Base-by-base conservation (phyloP, 2,329 filamentous ascomycete genomes). In the Colletotrichum higginsianum region DNA sequence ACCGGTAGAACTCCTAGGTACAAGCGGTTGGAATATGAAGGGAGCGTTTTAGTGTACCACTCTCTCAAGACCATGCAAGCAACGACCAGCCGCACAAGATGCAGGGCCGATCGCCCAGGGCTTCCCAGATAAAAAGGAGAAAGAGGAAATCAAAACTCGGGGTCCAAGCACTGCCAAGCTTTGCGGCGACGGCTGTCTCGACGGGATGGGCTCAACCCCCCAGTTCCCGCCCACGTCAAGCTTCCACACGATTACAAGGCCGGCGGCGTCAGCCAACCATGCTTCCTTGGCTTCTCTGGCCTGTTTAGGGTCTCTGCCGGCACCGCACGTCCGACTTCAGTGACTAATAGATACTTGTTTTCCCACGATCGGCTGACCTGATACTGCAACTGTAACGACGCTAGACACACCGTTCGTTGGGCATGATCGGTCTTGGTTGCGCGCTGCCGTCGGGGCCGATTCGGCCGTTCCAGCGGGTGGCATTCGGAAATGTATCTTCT, bases 161-260 rank as follows among this genome's bases (percentile, higher is more conserved):
- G 55, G 52, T 61, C 61, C 26, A 62, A 42, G 53, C 69, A 49
- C 21, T 21, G 69, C 69, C 69, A 72, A 72, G 69, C 69, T 72
- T 72, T 69, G 69, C 66, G 69, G 69, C 69, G 66, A 64, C 65
- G 69, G 69, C 46, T 64, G 69, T 63, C 69, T 71, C 65, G 69
- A 72, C 69, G 69, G 38, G 18, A 65, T 65, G 66, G 61, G 69
- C 67, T 66, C 67, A 64, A 67, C 16, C 18, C 46, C 52, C 53
- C 35, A 56, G 16, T 40, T 60, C 57, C 57, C 57, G 57, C 46
- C 23, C 21, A 46, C 16, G n/a, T 55, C 16, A 30, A 18, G 35
- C 52, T 55, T 53, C 16, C 26, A 53, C 12, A 26, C 18, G 15
- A 53, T 53, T 4, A 53, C 50, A 46, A 12, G 44, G 44, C 44